A percentile compares a stretch with the other conserved stretches of the same genome.
Evolutionary conservation across 2,329 filamentous ascomycete species (phyloP).

Genomic region (Golovinomyces cichoracearum): DNA sequence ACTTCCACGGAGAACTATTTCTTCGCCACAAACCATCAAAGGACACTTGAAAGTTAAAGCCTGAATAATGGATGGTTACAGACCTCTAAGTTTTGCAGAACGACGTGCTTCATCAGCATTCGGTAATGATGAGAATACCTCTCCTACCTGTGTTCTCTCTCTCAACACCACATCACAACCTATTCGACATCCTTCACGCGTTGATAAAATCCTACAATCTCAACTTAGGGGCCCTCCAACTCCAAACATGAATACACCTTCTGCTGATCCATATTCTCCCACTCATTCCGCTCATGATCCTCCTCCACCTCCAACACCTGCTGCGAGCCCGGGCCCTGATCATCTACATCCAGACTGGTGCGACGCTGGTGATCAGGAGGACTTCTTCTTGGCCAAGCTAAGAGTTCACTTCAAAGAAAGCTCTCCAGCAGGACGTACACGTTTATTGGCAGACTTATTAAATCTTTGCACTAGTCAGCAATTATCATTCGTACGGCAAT

Average conservation of each 20-base stretch:
- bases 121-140: constrained; percentile 22
- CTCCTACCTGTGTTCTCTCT: constrained; percentile 18
- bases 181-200: constrained; percentile 16
- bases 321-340: constrained; percentile 36
- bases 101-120: constrained; percentile 30
- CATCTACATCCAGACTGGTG: constrained; percentile 46
- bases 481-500: constrained; percentile 85
- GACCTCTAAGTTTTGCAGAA: constrained; percentile 33
- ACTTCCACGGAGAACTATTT: too few relatives aligned
- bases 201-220: constrained; percentile 29
- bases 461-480: constrained; percentile 89
- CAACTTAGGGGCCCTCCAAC: constrained; percentile 34
- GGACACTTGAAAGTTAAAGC: background rate
- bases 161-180: constrained; percentile 22
- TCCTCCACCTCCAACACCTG: constrained; percentile 37
- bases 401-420: constrained; percentile 57
- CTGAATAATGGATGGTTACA: constrained; percentile 14
- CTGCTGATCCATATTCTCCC: constrained; percentile 29
- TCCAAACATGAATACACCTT: constrained; percentile 39
- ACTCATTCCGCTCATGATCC: constrained; percentile 19
- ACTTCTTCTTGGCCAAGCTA: constrained; percentile 55
- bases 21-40: too few relatives aligned
- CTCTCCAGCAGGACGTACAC: constrained; percentile 48
- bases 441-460: constrained; percentile 63
- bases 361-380: constrained; percentile 52